A percentile compares a stretch with the other conserved stretches of the same genome.
phyloP scores from a whole-genome alignment of 768 basidiomycete species.

The Pleurotus tuber-regium region DNA sequence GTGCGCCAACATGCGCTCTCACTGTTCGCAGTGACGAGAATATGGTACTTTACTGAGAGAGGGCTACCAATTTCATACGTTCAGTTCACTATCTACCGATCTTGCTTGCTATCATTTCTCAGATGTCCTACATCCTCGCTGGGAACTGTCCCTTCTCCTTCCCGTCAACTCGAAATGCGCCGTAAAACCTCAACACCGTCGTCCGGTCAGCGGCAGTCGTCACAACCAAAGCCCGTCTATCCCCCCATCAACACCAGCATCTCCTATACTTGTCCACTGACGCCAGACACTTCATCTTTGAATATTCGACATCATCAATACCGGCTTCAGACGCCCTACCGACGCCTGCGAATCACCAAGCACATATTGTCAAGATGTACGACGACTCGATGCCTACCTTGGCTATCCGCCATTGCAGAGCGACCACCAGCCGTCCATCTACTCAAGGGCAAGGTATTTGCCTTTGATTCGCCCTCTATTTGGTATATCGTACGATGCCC shows the following conservation, averaged over 20 bases:
- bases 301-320: slow-evolving; percentile 52
- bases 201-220: slow-evolving; percentile 35
- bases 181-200: slow-evolving; percentile 45
- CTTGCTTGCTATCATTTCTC: no score
- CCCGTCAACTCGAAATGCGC: slow-evolving; percentile 67
- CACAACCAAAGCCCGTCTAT: slow-evolving; percentile 27
- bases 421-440: slow-evolving; percentile 35
- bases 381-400: slow-evolving; percentile 39
- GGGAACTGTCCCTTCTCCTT: no score
- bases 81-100: no score
- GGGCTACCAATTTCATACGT: no score
- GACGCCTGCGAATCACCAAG: slow-evolving; percentile 53
- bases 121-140: no score
- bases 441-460: slow-evolving; percentile 62
- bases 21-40: no score
- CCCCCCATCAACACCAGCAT: slow-evolving; percentile 29
- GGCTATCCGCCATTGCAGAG: slow-evolving; percentile 25
- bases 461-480: slow-evolving; percentile 55
- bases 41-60: no score
- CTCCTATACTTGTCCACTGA: slow-evolving; percentile 26
- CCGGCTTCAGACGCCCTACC: slow-evolving; percentile 62
- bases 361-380: slow-evolving; percentile 43
- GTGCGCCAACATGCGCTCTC: no score
- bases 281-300: slow-evolving; percentile 53
- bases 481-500: no score